Percentiles rank a stretch among this genome's conserved stretches.
These are phyloP conservation scores for Nicotiana undulata DNA, from an alignment of 257 asterid genomes.

Conservation along the genomic window DNA sequence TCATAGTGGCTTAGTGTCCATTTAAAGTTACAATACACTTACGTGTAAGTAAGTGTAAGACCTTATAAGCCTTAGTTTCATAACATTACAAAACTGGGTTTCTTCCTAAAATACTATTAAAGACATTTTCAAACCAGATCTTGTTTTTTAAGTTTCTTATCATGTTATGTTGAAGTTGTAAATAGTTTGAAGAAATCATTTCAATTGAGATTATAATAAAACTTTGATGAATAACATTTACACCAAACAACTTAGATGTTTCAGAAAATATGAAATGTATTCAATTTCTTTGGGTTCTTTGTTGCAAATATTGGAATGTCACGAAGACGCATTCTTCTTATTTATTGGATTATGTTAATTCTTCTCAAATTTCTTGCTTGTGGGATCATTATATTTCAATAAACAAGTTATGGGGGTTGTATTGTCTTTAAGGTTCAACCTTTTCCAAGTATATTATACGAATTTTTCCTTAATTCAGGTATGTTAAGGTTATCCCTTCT, in stretches of 20 bases:
- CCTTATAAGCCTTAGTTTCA: no score
- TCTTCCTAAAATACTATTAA: no score
- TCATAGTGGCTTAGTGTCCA: no score
- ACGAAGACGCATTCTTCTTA: not conserved
- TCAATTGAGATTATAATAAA: not conserved
- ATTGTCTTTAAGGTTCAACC: not conserved
- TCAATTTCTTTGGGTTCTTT: not conserved
- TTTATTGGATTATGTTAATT: not conserved
- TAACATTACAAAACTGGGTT: no score
- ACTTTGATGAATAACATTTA: not conserved
- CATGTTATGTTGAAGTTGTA: not conserved
- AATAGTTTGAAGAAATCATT: constrained; percentile 1
- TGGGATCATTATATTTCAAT: not conserved
- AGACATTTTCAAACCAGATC: no score
- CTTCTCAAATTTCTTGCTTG: not conserved
- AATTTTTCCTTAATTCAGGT: no score
- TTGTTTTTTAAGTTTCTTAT: not conserved
- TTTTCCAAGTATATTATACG: no score
- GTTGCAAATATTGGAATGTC: not conserved
- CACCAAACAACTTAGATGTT: not conserved
- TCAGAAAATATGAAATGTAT: not conserved
- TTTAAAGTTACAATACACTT: no score
- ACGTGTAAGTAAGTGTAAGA: no score
- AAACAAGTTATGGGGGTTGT: not conserved
- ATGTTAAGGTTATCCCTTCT: no score